Evolutionary conservation across 495 filamentous ascomycete genomes (phyloP).

Genomic region (Aspergillus indologenus): DNA sequence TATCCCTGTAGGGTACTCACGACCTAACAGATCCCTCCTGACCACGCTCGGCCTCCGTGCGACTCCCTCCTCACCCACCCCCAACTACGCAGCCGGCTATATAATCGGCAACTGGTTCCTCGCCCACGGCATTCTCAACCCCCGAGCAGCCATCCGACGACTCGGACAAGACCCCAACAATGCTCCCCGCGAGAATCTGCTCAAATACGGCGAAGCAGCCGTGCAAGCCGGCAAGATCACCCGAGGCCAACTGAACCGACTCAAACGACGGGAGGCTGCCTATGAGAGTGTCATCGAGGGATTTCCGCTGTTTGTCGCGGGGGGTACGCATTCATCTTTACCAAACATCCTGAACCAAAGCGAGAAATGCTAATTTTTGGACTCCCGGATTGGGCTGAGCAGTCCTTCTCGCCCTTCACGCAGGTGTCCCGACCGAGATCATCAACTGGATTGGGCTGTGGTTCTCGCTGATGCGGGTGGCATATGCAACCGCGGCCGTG

Average conservation of each 20-base stretch:
- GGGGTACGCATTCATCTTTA: no score
- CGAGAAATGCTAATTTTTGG: no score
- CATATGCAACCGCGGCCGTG: constrained; percentile 39
- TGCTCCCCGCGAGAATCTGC: constrained; percentile 44
- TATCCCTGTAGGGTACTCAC: neutral
- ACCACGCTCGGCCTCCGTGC: constrained; percentile 27
- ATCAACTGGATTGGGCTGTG: constrained; percentile 44
- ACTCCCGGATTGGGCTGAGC: no score
- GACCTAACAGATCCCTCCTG: constrained; percentile 20
- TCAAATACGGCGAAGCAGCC: constrained; percentile 42
- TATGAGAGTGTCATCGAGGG: constrained; percentile 50
- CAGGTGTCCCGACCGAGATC: constrained; percentile 33
- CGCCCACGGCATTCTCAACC: constrained; percentile 44
- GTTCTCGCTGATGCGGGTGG: constrained; percentile 43
- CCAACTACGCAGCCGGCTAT: constrained; percentile 40
- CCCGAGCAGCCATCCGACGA: constrained; percentile 40
- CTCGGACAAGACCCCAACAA: no score
- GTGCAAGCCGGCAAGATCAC: constrained; percentile 50
- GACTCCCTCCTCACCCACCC: constrained; percentile 14
- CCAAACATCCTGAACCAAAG: no score
- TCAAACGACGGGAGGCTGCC: constrained; percentile 47
- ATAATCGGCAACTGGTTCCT: constrained; percentile 46
- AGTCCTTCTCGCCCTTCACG: constrained; percentile 31
- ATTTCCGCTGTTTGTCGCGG: constrained; percentile 44
- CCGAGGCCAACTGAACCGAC: constrained; percentile 37